Base-by-base conservation (phyloP, 129 eudicot genomes). In the Lonicera japonica region DNA sequence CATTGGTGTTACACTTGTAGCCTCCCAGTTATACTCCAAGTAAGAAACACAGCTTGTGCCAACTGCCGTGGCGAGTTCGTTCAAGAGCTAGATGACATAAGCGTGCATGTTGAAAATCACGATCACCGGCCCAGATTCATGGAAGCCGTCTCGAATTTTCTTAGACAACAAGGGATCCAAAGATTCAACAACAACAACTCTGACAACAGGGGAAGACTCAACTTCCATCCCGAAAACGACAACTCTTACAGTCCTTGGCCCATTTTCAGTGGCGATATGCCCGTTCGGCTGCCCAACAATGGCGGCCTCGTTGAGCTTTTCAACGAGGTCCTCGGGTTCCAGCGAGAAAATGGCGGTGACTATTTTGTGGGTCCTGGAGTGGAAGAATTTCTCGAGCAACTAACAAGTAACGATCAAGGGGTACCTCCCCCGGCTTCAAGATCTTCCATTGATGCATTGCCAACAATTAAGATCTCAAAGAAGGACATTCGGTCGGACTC, bases 1-100 rank as follows among this genome's bases (percentile, higher is more conserved):
- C 95, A 87, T 58, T 87, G 91, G 95, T 87, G 95, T 69, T 81
- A 87, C 75, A 78, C 67, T 60, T 87, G 95, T 71, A 68, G 81
- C 29, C 83, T 80, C 9, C 75, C 85, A 3, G 91, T 87, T 25
- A 71, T 70, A 56, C 80, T 83, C 23, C 64, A 36, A 34, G 73
- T 63, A 64, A 81, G 52, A 71, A 73, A 65, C 64, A 58, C 67
- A 60, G 71, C 55, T 29, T 87, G 91, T 58, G 69, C 76, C 23
- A 81, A 68, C 55, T 87, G 95, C 20, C 68, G 68, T 13, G 85
- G 87, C 21, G 95, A 90, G 21, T 87, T 83, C 36, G 71, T 87
- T 69, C 95, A 78, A 68, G 88, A 87, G 60, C 80, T 83, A 25
- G 91, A 78, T 38, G 83, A 81, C 39, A 56, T 82, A 63, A 70